Evolutionary conservation across 2,329 filamentous ascomycete genomes (phyloP).

Genomic region (Fusarium virguliforme): DNA sequence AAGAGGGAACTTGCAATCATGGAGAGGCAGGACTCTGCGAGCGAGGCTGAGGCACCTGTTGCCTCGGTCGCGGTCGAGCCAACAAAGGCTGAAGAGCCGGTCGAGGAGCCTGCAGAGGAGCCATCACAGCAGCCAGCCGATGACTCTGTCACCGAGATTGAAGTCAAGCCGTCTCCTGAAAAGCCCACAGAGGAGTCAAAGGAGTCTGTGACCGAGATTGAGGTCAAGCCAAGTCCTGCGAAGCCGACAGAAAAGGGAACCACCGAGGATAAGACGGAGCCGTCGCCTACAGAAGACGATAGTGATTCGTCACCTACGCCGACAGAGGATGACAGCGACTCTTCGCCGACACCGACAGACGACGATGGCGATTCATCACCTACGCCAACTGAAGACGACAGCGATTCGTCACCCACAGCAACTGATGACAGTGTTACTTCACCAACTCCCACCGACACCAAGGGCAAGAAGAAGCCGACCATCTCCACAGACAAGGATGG

Average conservation of each 20-base stretch:
- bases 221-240: too few relatives aligned
- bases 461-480: background rate
- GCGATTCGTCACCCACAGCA: too few relatives aligned
- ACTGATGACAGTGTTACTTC: background rate
- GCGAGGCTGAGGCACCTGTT: conserved; percentile 6
- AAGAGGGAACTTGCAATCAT: background rate
- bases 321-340: background rate
- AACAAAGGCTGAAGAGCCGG: background rate
- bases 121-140: too few relatives aligned
- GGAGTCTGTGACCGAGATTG: too few relatives aligned
- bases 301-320: background rate
- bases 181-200: background rate
- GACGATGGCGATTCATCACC: background rate
- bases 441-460: background rate
- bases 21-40: conserved; percentile 2
- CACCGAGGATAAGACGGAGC: conserved; percentile 3
- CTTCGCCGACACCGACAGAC: conserved; percentile 12
- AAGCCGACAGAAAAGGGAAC: background rate
- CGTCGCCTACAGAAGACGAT: conserved; percentile 1
- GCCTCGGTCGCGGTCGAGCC: background rate
- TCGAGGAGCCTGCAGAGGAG: conserved; percentile 1
- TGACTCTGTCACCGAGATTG: background rate
- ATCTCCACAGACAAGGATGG: background rate
- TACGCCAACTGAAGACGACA: too few relatives aligned
- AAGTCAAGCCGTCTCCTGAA: background rate